A percentile compares a stretch with the other conserved stretches of the same genome.
phyloP scores from a whole-genome alignment of 495 filamentous ascomycete genomes.

The Podospora pseudoanserina region DNA sequence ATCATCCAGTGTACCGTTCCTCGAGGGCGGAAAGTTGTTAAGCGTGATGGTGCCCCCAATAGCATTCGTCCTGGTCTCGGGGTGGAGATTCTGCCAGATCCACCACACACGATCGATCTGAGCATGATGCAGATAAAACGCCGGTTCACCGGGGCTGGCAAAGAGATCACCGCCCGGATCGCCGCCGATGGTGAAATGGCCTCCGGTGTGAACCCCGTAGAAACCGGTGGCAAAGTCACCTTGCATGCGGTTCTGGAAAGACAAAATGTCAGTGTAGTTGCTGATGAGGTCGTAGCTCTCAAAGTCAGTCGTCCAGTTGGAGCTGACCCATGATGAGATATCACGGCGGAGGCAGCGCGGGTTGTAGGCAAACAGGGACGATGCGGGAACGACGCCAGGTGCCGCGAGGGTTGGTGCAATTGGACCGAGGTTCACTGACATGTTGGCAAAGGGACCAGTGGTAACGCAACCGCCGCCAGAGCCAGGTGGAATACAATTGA shows the following conservation, averaged over 20 bases:
- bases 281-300: slow-evolving; percentile 34
- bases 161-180: slow-evolving; percentile 57
- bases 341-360: slow-evolving; percentile 64
- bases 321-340: slow-evolving; percentile 46
- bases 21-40: slow-evolving; percentile 10
- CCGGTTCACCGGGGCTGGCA: slow-evolving; percentile 58
- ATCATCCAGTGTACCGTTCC: slow-evolving; percentile 25
- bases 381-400: slow-evolving; percentile 1
- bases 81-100: slow-evolving; percentile 58
- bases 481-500: slow-evolving; percentile 43
- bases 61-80: slow-evolving; percentile 22
- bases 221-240: slow-evolving; percentile 45
- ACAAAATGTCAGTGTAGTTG: slow-evolving; percentile 42
- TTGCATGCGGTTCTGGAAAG: slow-evolving; percentile 52
- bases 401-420: slow-evolving; percentile 27
- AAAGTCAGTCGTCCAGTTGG: slow-evolving; percentile 42
- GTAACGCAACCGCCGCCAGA: slow-evolving; percentile 61
- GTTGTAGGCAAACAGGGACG: slow-evolving; percentile 39
- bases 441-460: slow-evolving; percentile 53
- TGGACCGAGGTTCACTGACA: slow-evolving; percentile 53
- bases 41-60: background rate
- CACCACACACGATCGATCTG: slow-evolving; percentile 65
- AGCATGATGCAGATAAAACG: slow-evolving; percentile 64
- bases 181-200: slow-evolving; percentile 60
- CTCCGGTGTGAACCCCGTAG: slow-evolving; percentile 61